Evolutionary conservation across 768 basidiomycete species (phyloP), one percentile per base, ranked within the genome.

Genomic region (Leccinum uliginosum): DNA sequence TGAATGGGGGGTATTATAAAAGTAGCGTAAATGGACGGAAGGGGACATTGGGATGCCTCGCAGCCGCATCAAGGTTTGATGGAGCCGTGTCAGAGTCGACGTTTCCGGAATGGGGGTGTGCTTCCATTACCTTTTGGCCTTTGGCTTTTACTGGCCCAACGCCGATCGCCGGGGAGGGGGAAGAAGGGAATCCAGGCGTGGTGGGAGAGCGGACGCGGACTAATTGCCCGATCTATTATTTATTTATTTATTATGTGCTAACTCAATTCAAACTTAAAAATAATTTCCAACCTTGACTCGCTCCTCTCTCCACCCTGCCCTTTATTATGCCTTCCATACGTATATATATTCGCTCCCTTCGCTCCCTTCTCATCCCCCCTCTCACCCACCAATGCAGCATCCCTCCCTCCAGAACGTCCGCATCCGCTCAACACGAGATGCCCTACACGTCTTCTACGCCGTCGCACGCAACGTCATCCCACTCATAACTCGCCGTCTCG

Each of bases 361-460:
- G n/a, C 68, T 58, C 66, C 65, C 67, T 65, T 73, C 48, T 65
- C 73, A 35, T 44, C 51, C 24, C 68, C 53, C 60, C 32, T 17
- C 29, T 59, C 62, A 55, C 60, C 57, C 63, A 62, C 61, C 57
- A 54, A 87, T 89, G 86, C 90, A 92, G 70, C 80, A 78, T 44
- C 90, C 90, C 44, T 90, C 90, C 53, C 78, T 89, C 51, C 80
- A 80, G 53, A 85, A 85, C 68, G 83, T 90, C 45, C 86, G 88
- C 69, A 85, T 91, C 62, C 83, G 88, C 62, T 87, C 85, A 4
- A 88, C 87, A 14, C 78, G 83, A 61, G 90, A 92, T 69, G 89
- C 90, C n/a, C 78, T 87, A 51, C 85, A 86, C 59, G 85, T 92
- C 64, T 91, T 92, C 73, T 77, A 87, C 67, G 91, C 83, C 50